Evolutionary conservation across 371 early-diverging fungal genomes (phyloP).

Genomic region (Quaeritorhiza haematococci): DNA sequence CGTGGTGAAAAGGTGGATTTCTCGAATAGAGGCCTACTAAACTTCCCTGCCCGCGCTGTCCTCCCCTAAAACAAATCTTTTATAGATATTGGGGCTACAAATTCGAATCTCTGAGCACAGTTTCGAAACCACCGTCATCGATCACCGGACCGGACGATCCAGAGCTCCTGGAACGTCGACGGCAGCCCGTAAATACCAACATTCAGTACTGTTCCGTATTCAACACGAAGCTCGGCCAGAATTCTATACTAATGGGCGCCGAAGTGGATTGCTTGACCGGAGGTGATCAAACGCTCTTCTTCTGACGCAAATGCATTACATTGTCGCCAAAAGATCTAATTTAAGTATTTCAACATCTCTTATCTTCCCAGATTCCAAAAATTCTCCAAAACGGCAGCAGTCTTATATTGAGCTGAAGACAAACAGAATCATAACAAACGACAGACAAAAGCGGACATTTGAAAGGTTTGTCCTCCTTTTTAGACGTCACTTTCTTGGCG

Average conservation of each 20-base stretch:
- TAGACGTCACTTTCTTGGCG: background rate
- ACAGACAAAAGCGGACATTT: slow-evolving; percentile 51
- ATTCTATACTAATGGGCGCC: slow-evolving; percentile 76
- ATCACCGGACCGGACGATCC: background rate
- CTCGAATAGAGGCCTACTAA: slow-evolving; percentile 6
- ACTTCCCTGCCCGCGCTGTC: slow-evolving; percentile 3
- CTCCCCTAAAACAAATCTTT: background rate
- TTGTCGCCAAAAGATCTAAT: slow-evolving; percentile 1
- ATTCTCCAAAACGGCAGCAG: slow-evolving; percentile 30
- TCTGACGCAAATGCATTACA: too few relatives aligned
- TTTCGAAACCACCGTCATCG: slow-evolving; percentile 21
- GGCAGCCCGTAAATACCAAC: slow-evolving; percentile 69
- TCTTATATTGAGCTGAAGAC: slow-evolving; percentile 88
- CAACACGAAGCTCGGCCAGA: slow-evolving; percentile 63
- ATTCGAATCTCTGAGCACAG: slow-evolving; percentile 34
- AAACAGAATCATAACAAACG: slow-evolving; percentile 55
- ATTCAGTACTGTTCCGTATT: slow-evolving; percentile 84
- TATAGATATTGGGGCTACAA: slow-evolving; percentile 46
- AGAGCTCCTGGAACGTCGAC: slow-evolving; percentile 27
- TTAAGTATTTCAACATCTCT: too few relatives aligned
- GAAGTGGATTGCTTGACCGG: slow-evolving; percentile 84
- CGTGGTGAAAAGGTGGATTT: slow-evolving; percentile 57
- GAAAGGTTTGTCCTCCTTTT: slow-evolving; percentile 44
- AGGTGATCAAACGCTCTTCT: slow-evolving; percentile 17
- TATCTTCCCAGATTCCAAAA: slow-evolving; percentile 12